Evolutionary conservation across 2,329 filamentous ascomycete species (phyloP), one percentile per base, ranked within the genome.

Genomic region (Sphaceloma murrayae): DNA sequence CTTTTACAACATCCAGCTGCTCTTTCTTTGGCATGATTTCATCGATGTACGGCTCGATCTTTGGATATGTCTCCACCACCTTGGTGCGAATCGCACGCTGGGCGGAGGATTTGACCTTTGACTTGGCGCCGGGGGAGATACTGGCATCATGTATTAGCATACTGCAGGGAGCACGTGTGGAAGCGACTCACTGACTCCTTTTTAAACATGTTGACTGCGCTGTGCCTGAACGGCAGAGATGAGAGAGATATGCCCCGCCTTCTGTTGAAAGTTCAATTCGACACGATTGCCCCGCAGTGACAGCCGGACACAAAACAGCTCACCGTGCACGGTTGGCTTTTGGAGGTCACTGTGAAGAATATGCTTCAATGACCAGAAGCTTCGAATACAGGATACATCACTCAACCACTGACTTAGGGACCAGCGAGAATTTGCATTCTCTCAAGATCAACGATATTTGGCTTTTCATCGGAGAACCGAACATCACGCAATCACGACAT

Each of bases 101-200:
- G 46, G 86, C 85, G 17, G 87, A 94, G 52, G 89, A 95, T 69
- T 96, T 98, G 66, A 96, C 85, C 73, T 96, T 96, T 56, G 87
- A 86, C 69, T 91, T 94, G 46, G 85, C 80, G 53, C 82, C 78
- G 18, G 81, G 68, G 56, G 78, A 70, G 62, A 94, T 79, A 53
- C 84, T 89, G 58, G 16, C 8, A 24, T 3, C 26, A 29, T 6
- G 11, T 52, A 59, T 50, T 10, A 50, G 38, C 4, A 3, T 8
- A 4, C 7, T 39, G 13, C 17, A n/a, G 21, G 18, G 16, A 4
- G 3, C 3, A n/a, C 6, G 16, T 38, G 21, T 24, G 16, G 18
- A 33, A 13, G 9, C 21, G 43, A 54, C 50, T 40, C 18, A 67
- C 75, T 60, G 65, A 91, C 86, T 93, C 85, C 73, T 91, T 94